A percentile compares a stretch with the other conserved stretches of the same genome.
Conservation (phyloP, 495 filamentous ascomycete genomes). For the Penicillium cataractarum region DNA sequence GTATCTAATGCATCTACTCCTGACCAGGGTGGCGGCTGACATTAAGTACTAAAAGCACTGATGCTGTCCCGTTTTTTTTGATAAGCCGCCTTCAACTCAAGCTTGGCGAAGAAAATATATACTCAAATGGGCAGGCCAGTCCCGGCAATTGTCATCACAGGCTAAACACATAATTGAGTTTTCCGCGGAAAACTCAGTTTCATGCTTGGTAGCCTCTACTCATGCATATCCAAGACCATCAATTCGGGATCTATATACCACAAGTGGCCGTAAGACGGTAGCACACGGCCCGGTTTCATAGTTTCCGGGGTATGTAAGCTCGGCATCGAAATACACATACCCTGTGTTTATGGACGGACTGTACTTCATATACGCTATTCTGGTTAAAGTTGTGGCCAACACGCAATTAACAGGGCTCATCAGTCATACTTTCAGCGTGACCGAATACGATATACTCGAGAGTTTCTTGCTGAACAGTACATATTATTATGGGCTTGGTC, state of each 20-base stretch:
- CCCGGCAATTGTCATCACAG: constrained; percentile 15
- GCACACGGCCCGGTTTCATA: constrained; percentile 12
- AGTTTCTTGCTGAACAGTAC: not conserved
- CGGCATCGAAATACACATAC: constrained; percentile 5
- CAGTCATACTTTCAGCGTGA: not conserved
- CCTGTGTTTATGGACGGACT: not conserved
- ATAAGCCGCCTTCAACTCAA: not conserved
- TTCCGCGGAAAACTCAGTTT: constrained; percentile 30
- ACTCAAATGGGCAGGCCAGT: constrained; percentile 23
- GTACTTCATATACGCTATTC: not conserved
- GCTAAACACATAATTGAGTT: constrained; percentile 1
- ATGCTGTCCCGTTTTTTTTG: not conserved
- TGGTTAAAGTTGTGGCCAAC: not conserved
- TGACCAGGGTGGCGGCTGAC: not conserved
- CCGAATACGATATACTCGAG: not conserved
- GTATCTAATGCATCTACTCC: not conserved
- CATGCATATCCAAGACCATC: not conserved
- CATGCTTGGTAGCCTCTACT: not conserved
- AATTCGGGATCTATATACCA: not conserved
- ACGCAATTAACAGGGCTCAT: too few relatives aligned
- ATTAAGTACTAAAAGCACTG: not conserved
- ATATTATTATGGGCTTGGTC: not conserved
- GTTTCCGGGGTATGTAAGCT: constrained; percentile 10
- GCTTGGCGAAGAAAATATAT: not conserved
- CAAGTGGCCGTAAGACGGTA: constrained; percentile 2